Conservation (phyloP, 1,284 basidiomycete species). For the Cutaneotrichosporon spelunceum region DNA sequence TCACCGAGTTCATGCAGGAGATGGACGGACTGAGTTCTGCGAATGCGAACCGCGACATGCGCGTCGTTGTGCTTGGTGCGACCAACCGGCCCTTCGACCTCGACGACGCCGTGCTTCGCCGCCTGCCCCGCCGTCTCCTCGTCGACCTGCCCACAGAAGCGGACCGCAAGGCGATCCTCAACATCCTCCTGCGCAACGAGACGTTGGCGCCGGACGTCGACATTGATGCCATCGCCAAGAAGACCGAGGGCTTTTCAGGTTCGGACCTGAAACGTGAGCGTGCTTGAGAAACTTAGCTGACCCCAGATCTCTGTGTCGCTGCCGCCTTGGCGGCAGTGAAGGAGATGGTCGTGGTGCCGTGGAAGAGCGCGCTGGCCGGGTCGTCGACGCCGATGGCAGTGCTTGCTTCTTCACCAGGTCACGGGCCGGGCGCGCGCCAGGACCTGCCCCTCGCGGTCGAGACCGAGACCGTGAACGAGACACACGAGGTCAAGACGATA, state of each 20-base stretch:
- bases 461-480: conserved; percentile 11
- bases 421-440: conserved; percentile 5
- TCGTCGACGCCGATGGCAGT: background rate
- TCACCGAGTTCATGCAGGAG: conserved; percentile 91
- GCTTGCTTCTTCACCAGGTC: background rate
- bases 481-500: conserved; percentile 4
- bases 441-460: conserved; percentile 15
- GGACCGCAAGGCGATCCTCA: conserved; percentile 78
- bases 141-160: conserved; percentile 79
- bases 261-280: conserved; percentile 86
- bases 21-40: conserved; percentile 80
- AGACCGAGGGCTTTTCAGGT: conserved; percentile 82
- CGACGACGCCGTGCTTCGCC: conserved; percentile 62
- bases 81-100: conserved; percentile 67
- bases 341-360: conserved; percentile 73
- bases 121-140: conserved; percentile 74
- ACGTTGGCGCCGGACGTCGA: conserved; percentile 66
- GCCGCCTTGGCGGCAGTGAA: conserved; percentile 85
- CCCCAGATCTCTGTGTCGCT: conserved; percentile 77
- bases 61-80: conserved; percentile 88
- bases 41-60: conserved; percentile 68
- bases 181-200: conserved; percentile 77
- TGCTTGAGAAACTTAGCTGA: background rate
- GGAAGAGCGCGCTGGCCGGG: conserved; percentile 49
- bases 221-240: conserved; percentile 62